phyloP scores from a whole-genome alignment of 1,284 basidiomycete genomes.

The Termitomyces sp. region DNA sequence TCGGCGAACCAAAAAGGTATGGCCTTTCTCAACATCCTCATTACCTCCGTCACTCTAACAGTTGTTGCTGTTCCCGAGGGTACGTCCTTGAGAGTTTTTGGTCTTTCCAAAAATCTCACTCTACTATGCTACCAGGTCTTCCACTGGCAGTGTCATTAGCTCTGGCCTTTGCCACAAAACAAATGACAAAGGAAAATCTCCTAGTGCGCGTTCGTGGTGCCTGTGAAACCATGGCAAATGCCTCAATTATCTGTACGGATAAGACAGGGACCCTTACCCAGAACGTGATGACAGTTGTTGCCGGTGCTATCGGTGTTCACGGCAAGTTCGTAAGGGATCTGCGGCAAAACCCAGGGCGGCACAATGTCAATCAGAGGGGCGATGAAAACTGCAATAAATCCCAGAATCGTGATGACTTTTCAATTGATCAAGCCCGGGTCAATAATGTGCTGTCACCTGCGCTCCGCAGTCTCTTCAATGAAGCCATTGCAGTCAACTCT shows the following conservation, averaged over 20 bases:
- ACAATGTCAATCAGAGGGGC: slow-evolving; percentile 29
- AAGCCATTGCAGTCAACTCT: slow-evolving; percentile 87
- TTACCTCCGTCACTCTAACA: slow-evolving; percentile 90
- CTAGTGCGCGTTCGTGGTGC: slow-evolving; percentile 93
- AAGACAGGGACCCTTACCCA: slow-evolving; percentile 93
- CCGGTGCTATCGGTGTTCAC: slow-evolving; percentile 91
- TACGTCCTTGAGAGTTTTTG: slow-evolving; percentile 22
- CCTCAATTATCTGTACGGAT: slow-evolving; percentile 93
- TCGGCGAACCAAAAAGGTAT: slow-evolving; percentile 82
- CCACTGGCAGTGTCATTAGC: slow-evolving; percentile 97
- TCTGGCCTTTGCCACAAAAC: slow-evolving; percentile 92
- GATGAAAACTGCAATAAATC: no score
- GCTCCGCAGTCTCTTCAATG: slow-evolving; percentile 73
- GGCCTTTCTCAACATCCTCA: slow-evolving; percentile 88
- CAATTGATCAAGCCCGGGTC: slow-evolving; percentile 73
- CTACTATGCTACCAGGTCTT: slow-evolving; percentile 46
- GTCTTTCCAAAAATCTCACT: no score
- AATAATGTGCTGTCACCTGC: slow-evolving; percentile 60
- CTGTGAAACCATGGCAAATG: slow-evolving; percentile 98
- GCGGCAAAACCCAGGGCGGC: slow-evolving; percentile 52
- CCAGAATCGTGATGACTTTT: slow-evolving; percentile 62
- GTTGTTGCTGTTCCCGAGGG: slow-evolving; percentile 98
- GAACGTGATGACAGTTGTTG: slow-evolving; percentile 96
- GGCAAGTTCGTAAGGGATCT: slow-evolving; percentile 87
- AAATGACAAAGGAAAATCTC: slow-evolving; percentile 94